These are phyloP conservation scores for Penicillium daleae DNA, from an alignment of 495 filamentous ascomycete species.

Conservation along the genomic window DNA sequence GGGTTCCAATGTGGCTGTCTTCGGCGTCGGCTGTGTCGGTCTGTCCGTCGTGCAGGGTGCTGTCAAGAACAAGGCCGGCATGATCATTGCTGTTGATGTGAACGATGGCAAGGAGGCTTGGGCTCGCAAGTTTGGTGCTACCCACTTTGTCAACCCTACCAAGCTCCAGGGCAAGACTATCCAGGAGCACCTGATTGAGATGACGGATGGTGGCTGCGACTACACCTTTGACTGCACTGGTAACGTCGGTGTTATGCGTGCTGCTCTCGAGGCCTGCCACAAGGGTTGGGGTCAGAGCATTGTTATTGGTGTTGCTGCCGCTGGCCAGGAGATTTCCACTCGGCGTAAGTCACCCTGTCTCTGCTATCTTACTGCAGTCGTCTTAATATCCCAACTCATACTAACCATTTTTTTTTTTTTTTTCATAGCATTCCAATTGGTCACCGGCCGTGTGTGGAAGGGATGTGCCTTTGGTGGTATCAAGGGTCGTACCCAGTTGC, in stretches of 20 bases:
- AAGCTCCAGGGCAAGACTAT: constrained; percentile 76
- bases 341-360: constrained; percentile 69
- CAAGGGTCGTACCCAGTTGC: constrained; percentile 93
- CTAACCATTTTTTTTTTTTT: not conserved
- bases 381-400: not conserved
- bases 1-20: constrained; percentile 89
- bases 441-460: constrained; percentile 96
- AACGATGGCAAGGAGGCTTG: constrained; percentile 92
- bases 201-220: constrained; percentile 99
- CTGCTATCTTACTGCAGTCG: not conserved
- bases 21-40: constrained; percentile 95
- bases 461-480: constrained; percentile 97
- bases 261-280: constrained; percentile 95
- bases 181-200: constrained; percentile 89
- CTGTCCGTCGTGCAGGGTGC: constrained; percentile 94
- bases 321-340: constrained; percentile 95
- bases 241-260: constrained; percentile 94
- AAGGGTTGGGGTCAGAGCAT: constrained; percentile 99
- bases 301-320: constrained; percentile 95
- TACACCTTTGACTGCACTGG: constrained; percentile 99
- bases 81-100: constrained; percentile 95
- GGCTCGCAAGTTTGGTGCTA: constrained; percentile 92
- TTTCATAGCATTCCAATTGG: constrained; percentile 88
- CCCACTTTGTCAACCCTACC: constrained; percentile 93
- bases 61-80: constrained; percentile 80